Evolutionary conservation across 257 asterid genomes (phyloP), one percentile per base, ranked within the genome.

Genomic region (Salvia hispanica): DNA sequence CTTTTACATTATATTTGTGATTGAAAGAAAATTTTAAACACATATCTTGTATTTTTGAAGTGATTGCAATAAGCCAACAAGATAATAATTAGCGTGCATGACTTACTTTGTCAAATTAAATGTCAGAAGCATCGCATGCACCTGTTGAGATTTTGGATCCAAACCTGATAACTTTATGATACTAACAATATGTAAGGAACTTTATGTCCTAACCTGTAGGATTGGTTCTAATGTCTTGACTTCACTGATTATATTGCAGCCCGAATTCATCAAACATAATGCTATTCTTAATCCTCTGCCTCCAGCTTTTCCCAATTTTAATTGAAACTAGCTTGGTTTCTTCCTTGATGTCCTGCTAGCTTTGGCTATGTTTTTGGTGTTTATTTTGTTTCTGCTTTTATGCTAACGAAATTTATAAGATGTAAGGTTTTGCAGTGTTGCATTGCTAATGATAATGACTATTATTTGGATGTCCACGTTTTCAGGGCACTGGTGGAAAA

Each of bases 401-500:
- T 40, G 37, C 1, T 18, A 56, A 56, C 0, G 36, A 14, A 59
- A 8, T 42, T 10, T 54, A 28, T 37, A 55, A 33, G 58, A 44
- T 44, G 28, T 48, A n/a, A 54, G 10, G 37, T 68, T 59, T 36
- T 69, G 13, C 7, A 61, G 47, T 9, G 7, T 12, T 61, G 31
- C 40, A 31, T 34, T 18, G 16, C 46, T 25, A 14, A 31, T 36
- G 46, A 34, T 51, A 39, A 8, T 39, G 44, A 66, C 62, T 67
- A 36, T 47, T 62, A 21, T 59, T 58, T 72, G 61, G 18, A 33
- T 43, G 33, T 48, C 63, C 64, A 34, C 67, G 14, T 51, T 74
- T 61, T 39, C 81, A 91, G 99, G 99, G 96, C 66, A 94, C 96
- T 34, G 99, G 99, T 75, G 99, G 99, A 33, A 91, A 93, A 77